Evolutionary conservation across 768 basidiomycete genomes (phyloP), one percentile per base, ranked within the genome.

Genomic region (Rhodotorula sphaerocarpa): DNA sequence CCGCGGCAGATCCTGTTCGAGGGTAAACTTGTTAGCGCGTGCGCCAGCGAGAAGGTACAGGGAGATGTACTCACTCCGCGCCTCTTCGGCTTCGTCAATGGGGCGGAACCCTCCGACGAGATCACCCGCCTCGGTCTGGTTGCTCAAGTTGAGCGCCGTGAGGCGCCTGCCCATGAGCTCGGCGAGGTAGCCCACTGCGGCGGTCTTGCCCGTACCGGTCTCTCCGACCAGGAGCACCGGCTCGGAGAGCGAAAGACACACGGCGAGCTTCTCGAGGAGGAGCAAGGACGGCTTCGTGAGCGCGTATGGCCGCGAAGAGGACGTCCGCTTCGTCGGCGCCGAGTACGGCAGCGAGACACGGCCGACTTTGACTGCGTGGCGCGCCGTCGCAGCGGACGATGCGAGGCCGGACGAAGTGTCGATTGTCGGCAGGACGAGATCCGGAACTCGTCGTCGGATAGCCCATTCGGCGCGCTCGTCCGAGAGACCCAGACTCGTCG

Each of bases 131-230:
- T 97, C 93, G 1, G 92, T 95, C 75, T 99, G 95, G 72, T 92
- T 89, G 3, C 90, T 95, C 70, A 97, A 75, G 73, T 99, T 99
- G 60, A 99, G 81, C 1, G 91, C 89, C 57, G 90, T 81, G 39
- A 99, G 80, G 1, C 85, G 83, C 16, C 83, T 82, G 11, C 80
- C 81, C 33, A 95, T 80, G n/a, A 87, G 75, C 3, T 84, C 80
- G 16, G 95, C 86, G 34, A 97, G 80, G 71, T 95, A 84, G 5
- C 90, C 87, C 21, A 99, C 82, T 25, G 84, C 82, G 55, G 91
- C 92, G 1, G 95, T 99, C 76, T 99, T 99, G 20, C 95, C 95
- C 2, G 95, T 99, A n/a, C 95, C 95, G 3, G 95, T 99, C 78
- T 99, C 95, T 50, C 95, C 95, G 0, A 91, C 90, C 30, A 99